Conservation (phyloP, 768 basidiomycete species). For the Auricularia auricula-judae region DNA sequence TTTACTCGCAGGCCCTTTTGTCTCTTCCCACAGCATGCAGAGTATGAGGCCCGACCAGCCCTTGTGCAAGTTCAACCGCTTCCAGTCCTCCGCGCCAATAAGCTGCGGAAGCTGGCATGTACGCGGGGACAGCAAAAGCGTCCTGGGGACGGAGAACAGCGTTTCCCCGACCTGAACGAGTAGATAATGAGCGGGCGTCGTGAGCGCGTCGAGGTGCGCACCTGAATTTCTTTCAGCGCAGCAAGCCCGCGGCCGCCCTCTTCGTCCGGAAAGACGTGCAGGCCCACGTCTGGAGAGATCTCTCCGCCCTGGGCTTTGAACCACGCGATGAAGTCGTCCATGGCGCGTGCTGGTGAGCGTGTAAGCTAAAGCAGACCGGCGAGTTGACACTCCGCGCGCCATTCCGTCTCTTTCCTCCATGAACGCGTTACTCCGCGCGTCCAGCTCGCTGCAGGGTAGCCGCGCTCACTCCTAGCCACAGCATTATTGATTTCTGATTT, state of each 20-base stretch:
- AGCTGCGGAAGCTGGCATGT: constrained; percentile 55
- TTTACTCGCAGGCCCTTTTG: constrained; percentile 45
- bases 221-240: constrained; percentile 64
- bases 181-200: not conserved
- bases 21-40: constrained; percentile 92
- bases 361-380: too few relatives aligned
- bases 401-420: too few relatives aligned
- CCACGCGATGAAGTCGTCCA: constrained; percentile 39
- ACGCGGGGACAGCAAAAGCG: constrained; percentile 64
- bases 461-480: too few relatives aligned
- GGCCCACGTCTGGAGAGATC: constrained; percentile 29
- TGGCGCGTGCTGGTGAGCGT: too few relatives aligned
- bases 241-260: constrained; percentile 57
- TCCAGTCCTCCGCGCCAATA: constrained; percentile 60
- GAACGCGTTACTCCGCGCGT: too few relatives aligned
- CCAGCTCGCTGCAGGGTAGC: too few relatives aligned
- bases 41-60: constrained; percentile 87
- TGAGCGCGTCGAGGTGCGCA: constrained; percentile 20
- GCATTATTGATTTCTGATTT: too few relatives aligned
- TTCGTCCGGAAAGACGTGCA: constrained; percentile 29
- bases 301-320: constrained; percentile 40
- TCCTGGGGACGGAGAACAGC: constrained; percentile 74
- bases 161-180: constrained; percentile 13
- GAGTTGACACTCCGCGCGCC: too few relatives aligned
- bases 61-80: constrained; percentile 38